Evolutionary conservation across 371 early-diverging fungal species (phyloP).

Genomic region (Mycotypha africana): DNA sequence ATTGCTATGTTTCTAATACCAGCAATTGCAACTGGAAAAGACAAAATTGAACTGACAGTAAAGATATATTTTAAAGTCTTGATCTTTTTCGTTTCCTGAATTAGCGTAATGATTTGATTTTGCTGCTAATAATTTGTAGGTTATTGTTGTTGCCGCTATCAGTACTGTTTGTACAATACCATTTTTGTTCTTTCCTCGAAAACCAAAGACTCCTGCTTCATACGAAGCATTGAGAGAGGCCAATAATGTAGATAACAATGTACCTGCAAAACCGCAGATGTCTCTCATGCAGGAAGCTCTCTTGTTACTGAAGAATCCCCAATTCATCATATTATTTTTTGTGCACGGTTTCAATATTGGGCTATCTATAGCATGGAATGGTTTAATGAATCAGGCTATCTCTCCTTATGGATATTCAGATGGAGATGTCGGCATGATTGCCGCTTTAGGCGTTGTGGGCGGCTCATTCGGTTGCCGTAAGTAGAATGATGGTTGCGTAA

Average conservation of each 20-base stretch:
- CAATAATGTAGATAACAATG: no score
- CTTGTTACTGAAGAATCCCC: no score
- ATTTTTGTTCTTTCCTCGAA: not conserved
- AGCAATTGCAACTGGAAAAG: slow-evolving; percentile 28
- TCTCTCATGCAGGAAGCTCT: no score
- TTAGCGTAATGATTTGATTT: no score
- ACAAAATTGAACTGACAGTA: not conserved
- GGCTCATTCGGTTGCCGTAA: slow-evolving; percentile 38
- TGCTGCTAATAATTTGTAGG: no score
- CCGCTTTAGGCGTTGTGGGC: slow-evolving; percentile 29
- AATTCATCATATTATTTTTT: slow-evolving; percentile 40
- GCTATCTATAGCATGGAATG: slow-evolving; percentile 42
- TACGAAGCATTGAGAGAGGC: no score
- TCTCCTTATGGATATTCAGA: slow-evolving; percentile 54
- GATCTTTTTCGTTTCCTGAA: no score
- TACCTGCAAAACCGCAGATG: no score
- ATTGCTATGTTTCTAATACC: slow-evolving; percentile 54
- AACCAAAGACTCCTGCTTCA: not conserved
- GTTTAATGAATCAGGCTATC: slow-evolving; percentile 39
- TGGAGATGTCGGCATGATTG: slow-evolving; percentile 38
- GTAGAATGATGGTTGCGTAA: no score
- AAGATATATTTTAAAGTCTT: no score
- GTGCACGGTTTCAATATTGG: slow-evolving; percentile 45
- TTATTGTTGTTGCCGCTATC: not conserved
- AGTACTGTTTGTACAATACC: not conserved